Evolutionary conservation across 345 rosid species (phyloP).

Genomic region (Camelina hispida): DNA sequence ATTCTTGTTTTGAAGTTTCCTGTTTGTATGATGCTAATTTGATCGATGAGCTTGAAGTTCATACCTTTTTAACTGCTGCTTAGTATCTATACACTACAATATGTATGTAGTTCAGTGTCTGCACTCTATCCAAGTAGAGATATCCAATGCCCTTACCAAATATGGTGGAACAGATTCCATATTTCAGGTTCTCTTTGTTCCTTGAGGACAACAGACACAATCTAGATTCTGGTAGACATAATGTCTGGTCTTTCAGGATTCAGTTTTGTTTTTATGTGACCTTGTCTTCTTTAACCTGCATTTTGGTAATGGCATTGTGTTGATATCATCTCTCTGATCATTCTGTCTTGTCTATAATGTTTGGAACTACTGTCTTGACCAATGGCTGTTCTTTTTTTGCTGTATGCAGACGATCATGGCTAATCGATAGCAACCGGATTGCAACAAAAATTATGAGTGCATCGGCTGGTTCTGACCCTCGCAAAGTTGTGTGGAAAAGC

Average conservation of each 20-base stretch:
- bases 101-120: not conserved
- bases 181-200: not conserved
- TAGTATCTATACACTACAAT: not conserved
- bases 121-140: not conserved
- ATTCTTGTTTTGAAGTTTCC: not conserved
- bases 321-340: not conserved
- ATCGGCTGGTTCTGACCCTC: constrained; percentile 51
- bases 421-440: constrained; percentile 77
- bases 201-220: not conserved
- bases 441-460: constrained; percentile 94
- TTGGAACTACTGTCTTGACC: not conserved
- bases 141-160: not conserved
- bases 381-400: not conserved
- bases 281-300: not conserved
- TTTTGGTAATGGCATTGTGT: constrained; percentile 14
- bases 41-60: constrained; percentile 12
- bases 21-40: not conserved
- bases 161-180: not conserved
- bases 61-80: not conserved
- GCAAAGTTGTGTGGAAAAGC: constrained; percentile 69
- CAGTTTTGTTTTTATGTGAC: not conserved
- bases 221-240: not conserved
- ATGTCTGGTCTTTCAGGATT: constrained; percentile 7
- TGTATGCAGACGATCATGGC: constrained; percentile 76
- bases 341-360: not conserved